Percentiles rank a stretch among this genome's conserved stretches.
Evolutionary conservation across 2,329 filamentous ascomycete species (phyloP).

Genomic region (Penicillium sp.): DNA sequence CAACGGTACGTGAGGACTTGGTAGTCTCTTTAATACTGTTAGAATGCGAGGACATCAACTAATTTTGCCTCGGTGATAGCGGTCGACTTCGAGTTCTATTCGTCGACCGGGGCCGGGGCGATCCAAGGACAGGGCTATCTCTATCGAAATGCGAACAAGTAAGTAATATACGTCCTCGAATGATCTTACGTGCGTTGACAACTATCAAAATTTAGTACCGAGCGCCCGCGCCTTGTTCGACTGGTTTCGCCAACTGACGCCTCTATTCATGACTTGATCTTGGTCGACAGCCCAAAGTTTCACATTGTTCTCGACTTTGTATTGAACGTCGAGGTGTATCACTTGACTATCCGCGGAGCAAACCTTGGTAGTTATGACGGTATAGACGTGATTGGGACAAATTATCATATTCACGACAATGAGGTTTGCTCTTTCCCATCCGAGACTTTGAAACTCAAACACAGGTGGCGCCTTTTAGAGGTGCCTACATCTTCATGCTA

Average conservation of each 20-base stretch:
- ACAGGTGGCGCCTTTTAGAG: too few relatives aligned
- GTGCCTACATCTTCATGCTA: neutral
- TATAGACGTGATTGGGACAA: conserved; percentile 39
- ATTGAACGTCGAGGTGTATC: conserved; percentile 41
- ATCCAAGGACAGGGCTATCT: conserved; percentile 41
- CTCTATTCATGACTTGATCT: conserved; percentile 35
- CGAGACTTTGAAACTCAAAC: too few relatives aligned
- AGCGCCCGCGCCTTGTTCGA: conserved; percentile 25
- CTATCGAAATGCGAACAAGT: conserved; percentile 33
- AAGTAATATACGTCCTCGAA: neutral
- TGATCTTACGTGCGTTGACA: neutral
- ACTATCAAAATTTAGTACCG: conserved; percentile 8
- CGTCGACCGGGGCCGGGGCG: conserved; percentile 35
- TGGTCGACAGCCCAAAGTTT: conserved; percentile 40
- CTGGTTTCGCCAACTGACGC: conserved; percentile 28
- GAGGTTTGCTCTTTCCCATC: conserved; percentile 18
- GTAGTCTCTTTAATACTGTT: neutral
- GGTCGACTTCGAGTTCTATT: conserved; percentile 40
- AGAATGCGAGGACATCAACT: neutral
- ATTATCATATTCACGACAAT: conserved; percentile 42
- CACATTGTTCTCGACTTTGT: conserved; percentile 41
- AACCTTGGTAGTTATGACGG: conserved; percentile 42
- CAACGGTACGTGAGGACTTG: conserved; percentile 22
- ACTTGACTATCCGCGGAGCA: conserved; percentile 40
- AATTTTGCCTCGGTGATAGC: conserved; percentile 13